These are phyloP conservation scores for Vigna trinervia DNA, from an alignment of 306 rosid genomes.

Conservation along the genomic window DNA sequence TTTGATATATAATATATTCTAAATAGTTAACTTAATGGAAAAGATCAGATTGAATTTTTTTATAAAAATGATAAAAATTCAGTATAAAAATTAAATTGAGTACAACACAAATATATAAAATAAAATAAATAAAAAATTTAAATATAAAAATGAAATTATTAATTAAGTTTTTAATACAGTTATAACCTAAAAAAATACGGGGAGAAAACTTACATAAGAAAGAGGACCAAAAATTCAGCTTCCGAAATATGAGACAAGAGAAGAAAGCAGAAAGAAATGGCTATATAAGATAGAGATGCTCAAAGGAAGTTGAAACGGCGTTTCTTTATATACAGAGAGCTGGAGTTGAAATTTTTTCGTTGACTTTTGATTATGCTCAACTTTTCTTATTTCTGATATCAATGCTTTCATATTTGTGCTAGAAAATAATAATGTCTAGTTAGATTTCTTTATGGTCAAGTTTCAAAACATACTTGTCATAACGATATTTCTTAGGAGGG, in stretches of 20 bases:
- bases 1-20: too few relatives aligned
- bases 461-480: too few relatives aligned
- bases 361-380: background rate
- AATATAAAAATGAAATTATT: too few relatives aligned
- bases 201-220: background rate
- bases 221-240: background rate
- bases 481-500: too few relatives aligned
- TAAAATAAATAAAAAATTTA: too few relatives aligned
- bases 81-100: too few relatives aligned
- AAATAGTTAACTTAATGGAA: too few relatives aligned
- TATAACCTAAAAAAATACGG: too few relatives aligned
- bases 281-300: background rate
- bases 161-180: too few relatives aligned
- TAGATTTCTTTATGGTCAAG: background rate
- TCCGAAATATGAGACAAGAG: constrained; percentile 17
- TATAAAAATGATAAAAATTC: too few relatives aligned
- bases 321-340: constrained; percentile 38
- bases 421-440: background rate
- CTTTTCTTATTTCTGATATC: background rate
- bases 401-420: background rate
- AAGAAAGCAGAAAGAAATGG: constrained; percentile 8
- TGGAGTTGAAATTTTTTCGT: background rate
- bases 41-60: too few relatives aligned
- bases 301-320: constrained; percentile 28
- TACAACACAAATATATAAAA: too few relatives aligned